Percentiles rank a stretch among this genome's conserved stretches.
These are phyloP conservation scores for Kluyveromyces lactis DNA, from an alignment of 805 yeast genomes.

Conservation along the genomic window DNA sequence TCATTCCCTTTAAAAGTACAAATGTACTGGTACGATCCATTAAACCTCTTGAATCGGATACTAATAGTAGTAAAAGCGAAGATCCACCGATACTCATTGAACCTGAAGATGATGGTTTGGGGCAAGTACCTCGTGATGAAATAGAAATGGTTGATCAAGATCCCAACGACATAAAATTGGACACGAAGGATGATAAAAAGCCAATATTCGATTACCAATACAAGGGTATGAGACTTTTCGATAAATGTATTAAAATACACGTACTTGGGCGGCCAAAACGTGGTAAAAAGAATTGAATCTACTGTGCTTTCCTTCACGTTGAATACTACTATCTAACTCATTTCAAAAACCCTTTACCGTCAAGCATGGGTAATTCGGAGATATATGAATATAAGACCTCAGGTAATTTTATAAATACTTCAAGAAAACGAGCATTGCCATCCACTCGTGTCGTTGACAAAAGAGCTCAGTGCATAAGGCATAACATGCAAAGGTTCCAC, in stretches of 20 bases:
- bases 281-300: too few species aligned
- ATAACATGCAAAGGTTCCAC: too few species aligned
- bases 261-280: slow-evolving; percentile 27
- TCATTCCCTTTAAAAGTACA: slow-evolving; percentile 3
- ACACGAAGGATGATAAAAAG: slow-evolving; percentile 13
- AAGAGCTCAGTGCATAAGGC: too few species aligned
- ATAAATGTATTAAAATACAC: slow-evolving; percentile 23
- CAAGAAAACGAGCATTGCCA: too few species aligned
- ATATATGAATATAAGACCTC: too few species aligned
- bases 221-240: slow-evolving; percentile 17
- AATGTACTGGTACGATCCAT: slow-evolving; percentile 5
- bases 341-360: too few species aligned
- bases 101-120: slow-evolving; percentile 6
- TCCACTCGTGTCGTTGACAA: too few species aligned
- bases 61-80: not conserved
- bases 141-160: not conserved
- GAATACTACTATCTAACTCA: too few species aligned
- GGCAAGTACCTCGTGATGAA: not conserved
- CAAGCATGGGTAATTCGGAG: too few species aligned
- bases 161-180: not conserved
- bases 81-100: slow-evolving; percentile 4
- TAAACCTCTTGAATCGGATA: not conserved
- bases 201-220: slow-evolving; percentile 19
- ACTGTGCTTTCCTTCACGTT: too few species aligned
- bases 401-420: too few species aligned